Evolutionary conservation across 228 moss, liverwort and hornwort species (phyloP).

Genomic region (Sphagnum magellanicum): DNA sequence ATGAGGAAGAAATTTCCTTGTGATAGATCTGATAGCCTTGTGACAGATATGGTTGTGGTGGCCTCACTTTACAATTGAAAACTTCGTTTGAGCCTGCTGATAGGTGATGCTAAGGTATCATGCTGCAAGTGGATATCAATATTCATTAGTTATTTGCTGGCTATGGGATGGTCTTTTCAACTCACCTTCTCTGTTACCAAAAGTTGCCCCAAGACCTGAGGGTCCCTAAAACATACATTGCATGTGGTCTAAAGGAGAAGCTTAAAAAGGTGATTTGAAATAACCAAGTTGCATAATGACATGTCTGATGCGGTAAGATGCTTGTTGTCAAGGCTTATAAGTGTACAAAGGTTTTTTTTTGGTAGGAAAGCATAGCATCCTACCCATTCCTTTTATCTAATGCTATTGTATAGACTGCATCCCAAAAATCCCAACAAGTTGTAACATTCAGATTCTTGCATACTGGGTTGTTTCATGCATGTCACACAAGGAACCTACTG

Average conservation of each 20-base stretch:
- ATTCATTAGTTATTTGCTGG: conserved; percentile 48
- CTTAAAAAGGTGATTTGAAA: conserved; percentile 77
- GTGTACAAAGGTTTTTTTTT: no score
- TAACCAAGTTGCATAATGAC: conserved; percentile 95
- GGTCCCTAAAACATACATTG: conserved; percentile 97
- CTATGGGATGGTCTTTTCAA: conserved; percentile 15
- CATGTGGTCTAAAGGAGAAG: conserved; percentile 79
- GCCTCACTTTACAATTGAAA: conserved; percentile 35
- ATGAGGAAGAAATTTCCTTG: no score
- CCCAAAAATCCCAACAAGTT: no score
- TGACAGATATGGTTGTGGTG: conserved; percentile 41
- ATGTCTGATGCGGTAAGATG: conserved; percentile 89
- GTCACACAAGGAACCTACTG: no score
- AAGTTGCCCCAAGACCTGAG: conserved; percentile 67
- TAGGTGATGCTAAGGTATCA: conserved; percentile 5
- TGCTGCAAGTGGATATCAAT: conserved; percentile 45
- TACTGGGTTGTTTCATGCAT: no score
- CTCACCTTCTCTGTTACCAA: conserved; percentile 61
- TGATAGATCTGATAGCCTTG: no score
- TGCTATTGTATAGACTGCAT: no score
- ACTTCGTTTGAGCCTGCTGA: conserved; percentile 61
- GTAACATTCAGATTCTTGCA: no score
- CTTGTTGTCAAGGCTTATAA: neutral
- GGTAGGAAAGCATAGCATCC: no score
- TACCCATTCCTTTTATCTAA: no score